phyloP scores from a whole-genome alignment of 306 rosid genomes.

The Fragaria vesca region DNA sequence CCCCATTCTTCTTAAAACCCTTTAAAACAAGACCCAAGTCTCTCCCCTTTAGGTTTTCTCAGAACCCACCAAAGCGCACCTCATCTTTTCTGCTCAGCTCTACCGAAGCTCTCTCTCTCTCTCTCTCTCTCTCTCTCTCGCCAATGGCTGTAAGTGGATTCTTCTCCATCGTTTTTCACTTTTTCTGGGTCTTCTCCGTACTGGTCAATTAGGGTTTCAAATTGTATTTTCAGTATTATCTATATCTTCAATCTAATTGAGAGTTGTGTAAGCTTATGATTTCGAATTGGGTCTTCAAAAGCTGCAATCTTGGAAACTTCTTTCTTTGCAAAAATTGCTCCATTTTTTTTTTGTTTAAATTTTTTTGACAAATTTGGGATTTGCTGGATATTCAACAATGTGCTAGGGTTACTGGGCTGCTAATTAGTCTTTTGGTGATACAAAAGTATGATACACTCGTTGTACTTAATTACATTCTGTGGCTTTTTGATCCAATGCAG shows the following conservation, averaged over 20 bases:
- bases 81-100: not conserved
- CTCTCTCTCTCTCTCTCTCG: not conserved
- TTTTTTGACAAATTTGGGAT: not conserved
- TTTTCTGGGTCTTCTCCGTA: not conserved
- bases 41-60: not conserved
- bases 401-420: not conserved
- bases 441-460: not conserved
- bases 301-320: not conserved
- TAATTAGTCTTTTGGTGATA: not conserved
- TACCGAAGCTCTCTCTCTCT: not conserved
- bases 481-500: constrained; percentile 30
- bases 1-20: not conserved
- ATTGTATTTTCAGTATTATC: not conserved
- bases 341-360: not conserved
- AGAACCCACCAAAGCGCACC: not conserved
- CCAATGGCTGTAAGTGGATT: constrained; percentile 20
- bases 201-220: not conserved
- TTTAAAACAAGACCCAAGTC: not conserved
- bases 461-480: not conserved
- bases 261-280: not conserved
- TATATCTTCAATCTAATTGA: not conserved
- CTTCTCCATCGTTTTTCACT: not conserved
- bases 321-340: not conserved
- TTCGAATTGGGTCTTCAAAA: not conserved
- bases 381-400: not conserved